Percentiles rank a stretch among this genome's conserved stretches.
Conservation (phyloP, 345 rosid genomes). For the Populus alba region DNA sequence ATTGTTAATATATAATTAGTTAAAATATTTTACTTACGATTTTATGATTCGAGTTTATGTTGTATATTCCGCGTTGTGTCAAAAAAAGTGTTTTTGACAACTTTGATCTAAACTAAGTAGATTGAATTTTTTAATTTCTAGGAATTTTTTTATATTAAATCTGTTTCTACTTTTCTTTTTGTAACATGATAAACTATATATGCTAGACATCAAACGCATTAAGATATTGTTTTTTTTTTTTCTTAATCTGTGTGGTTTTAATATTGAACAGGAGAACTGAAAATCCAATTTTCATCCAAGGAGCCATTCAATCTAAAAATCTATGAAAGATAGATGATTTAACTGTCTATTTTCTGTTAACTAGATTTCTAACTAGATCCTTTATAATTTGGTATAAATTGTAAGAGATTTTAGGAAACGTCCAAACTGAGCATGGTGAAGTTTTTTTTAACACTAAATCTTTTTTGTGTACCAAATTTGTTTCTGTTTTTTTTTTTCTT, state of each 20-base stretch:
- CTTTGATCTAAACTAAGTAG: neutral
- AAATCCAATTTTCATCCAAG: neutral
- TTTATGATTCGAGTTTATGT: too few species aligned
- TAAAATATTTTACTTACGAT: too few species aligned
- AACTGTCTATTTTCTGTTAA: neutral
- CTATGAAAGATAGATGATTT: neutral
- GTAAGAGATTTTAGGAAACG: too few species aligned
- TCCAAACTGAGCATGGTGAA: too few species aligned
- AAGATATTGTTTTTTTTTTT: neutral
- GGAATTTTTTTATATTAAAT: neutral
- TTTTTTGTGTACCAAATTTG: too few species aligned
- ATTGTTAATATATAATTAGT: too few species aligned
- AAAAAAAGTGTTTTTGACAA: too few species aligned
- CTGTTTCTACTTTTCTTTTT: neutral
- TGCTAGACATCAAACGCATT: neutral
- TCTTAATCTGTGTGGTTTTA: too few species aligned
- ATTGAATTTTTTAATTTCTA: neutral
- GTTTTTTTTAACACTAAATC: too few species aligned
- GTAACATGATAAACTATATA: neutral
- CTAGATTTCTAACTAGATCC: neutral
- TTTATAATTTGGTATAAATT: too few species aligned
- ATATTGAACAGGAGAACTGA: neutral
- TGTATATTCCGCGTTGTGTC: too few species aligned
- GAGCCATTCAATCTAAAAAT: neutral
- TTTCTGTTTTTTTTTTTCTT: too few species aligned